These are phyloP conservation scores for Cudoniella acicularis DNA, from an alignment of 495 filamentous ascomycete genomes.

Conservation along the genomic window DNA sequence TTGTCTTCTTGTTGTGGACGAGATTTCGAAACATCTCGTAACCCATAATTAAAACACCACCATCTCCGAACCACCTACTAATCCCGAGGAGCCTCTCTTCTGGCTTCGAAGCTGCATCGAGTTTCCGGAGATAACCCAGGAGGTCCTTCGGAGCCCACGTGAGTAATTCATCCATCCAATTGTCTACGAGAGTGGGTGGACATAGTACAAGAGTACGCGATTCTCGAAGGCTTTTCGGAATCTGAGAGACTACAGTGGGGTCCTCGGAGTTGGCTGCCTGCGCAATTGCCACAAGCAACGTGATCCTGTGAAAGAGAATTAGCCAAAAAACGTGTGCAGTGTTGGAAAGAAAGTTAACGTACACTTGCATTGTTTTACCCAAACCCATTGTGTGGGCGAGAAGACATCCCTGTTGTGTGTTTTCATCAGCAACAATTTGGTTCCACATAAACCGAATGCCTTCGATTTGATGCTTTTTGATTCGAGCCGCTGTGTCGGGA, in stretches of 20 bases:
- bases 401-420: constrained; percentile 63
- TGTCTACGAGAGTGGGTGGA: constrained; percentile 69
- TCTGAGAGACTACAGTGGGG: constrained; percentile 52
- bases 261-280: constrained; percentile 59
- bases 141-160: constrained; percentile 58
- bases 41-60: constrained; percentile 72
- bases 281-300: constrained; percentile 70
- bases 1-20: constrained; percentile 18
- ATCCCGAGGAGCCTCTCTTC: constrained; percentile 42
- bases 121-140: constrained; percentile 50
- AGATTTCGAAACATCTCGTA: constrained; percentile 60
- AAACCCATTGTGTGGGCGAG: constrained; percentile 92
- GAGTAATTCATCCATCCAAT: constrained; percentile 76
- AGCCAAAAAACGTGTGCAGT: constrained; percentile 2
- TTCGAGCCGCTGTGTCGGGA: constrained; percentile 40
- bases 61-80: constrained; percentile 54
- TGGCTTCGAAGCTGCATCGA: constrained; percentile 30
- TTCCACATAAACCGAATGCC: constrained; percentile 91
- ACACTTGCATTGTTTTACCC: constrained; percentile 87
- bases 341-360: background rate
- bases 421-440: constrained; percentile 48
- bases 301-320: constrained; percentile 44
- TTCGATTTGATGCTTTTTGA: constrained; percentile 55
- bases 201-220: constrained; percentile 71
- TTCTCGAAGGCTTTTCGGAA: constrained; percentile 58